These are phyloP conservation scores for Triadica sebifera DNA, from an alignment of 345 rosid genomes.

Conservation along the genomic window DNA sequence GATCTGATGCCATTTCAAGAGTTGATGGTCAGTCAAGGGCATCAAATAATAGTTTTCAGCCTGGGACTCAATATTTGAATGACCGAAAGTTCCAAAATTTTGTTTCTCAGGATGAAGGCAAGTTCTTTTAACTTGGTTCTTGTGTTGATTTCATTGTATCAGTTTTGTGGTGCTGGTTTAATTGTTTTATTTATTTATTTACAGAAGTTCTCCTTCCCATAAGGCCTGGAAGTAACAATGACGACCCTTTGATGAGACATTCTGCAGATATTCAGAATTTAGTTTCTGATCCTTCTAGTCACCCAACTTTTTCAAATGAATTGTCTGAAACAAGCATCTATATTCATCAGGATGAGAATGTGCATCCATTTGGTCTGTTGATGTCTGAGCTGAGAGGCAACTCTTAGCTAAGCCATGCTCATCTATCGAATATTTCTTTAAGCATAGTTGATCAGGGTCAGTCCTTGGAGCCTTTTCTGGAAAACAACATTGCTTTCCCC, in stretches of 20 bases:
- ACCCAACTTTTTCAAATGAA: slow-evolving; percentile 35
- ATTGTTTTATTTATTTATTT: slow-evolving; percentile 2
- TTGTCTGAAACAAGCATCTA: slow-evolving; percentile 25
- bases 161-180: slow-evolving; percentile 9
- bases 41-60: slow-evolving; percentile 14
- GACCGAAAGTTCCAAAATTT: slow-evolving; percentile 31
- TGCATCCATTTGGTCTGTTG: slow-evolving; percentile 63
- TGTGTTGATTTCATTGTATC: slow-evolving; percentile 8
- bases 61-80: slow-evolving; percentile 21
- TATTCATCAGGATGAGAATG: slow-evolving; percentile 43
- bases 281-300: slow-evolving; percentile 24
- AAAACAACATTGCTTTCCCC: slow-evolving; percentile 21
- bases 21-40: slow-evolving; percentile 18
- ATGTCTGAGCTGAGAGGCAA: slow-evolving; percentile 55
- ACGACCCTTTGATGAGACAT: slow-evolving; percentile 19
- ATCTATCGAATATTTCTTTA: slow-evolving; percentile 34
- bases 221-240: slow-evolving; percentile 37
- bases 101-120: slow-evolving; percentile 51
- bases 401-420: slow-evolving; percentile 34
- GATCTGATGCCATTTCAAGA: slow-evolving; percentile 18
- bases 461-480: slow-evolving; percentile 26
- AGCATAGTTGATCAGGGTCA: slow-evolving; percentile 30
- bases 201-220: slow-evolving; percentile 48
- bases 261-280: slow-evolving; percentile 30
- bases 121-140: slow-evolving; percentile 17